Conservation (phyloP, 352 stramenopile species). For the Sclerospora graminicola region DNA sequence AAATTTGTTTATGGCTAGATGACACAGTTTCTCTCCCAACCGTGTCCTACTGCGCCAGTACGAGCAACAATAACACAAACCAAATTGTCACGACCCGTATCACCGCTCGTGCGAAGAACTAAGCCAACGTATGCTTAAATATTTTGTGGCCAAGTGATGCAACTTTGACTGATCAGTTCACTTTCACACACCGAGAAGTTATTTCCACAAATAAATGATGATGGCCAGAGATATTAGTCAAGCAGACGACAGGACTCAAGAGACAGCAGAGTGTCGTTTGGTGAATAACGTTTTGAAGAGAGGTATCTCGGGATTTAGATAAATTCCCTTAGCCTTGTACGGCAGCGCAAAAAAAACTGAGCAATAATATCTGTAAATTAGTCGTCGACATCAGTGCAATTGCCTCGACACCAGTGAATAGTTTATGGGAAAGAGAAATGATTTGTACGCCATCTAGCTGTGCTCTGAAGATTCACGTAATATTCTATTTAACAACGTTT, state of each 20-base stretch:
- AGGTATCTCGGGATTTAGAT: too few species aligned
- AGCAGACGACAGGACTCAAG: conserved; percentile 1
- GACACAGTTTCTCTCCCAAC: conserved; percentile 15
- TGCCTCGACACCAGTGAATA: too few species aligned
- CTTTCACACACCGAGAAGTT: conserved; percentile 1
- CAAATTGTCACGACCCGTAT: conserved; percentile 42
- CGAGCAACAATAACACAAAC: too few species aligned
- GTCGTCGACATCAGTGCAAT: too few species aligned
- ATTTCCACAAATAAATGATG: neutral
- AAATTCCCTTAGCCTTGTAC: too few species aligned
- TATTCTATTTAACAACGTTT: conserved; percentile 4
- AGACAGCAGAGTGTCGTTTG: too few species aligned
- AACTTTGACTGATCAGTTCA: conserved; percentile 9
- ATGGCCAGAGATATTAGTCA: neutral
- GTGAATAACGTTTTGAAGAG: too few species aligned
- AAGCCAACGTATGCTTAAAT: conserved; percentile 42
- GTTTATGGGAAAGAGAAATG: too few species aligned
- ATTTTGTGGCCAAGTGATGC: conserved; percentile 40
- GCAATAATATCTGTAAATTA: too few species aligned
- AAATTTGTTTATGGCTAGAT: conserved; percentile 20
- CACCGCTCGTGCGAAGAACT: conserved; percentile 48
- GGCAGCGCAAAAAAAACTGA: too few species aligned
- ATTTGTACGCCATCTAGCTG: conserved; percentile 1
- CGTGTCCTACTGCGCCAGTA: conserved; percentile 1
- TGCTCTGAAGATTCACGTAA: neutral